Conservation (phyloP, 768 basidiomycete species). For the Mrakia frigida region DNA sequence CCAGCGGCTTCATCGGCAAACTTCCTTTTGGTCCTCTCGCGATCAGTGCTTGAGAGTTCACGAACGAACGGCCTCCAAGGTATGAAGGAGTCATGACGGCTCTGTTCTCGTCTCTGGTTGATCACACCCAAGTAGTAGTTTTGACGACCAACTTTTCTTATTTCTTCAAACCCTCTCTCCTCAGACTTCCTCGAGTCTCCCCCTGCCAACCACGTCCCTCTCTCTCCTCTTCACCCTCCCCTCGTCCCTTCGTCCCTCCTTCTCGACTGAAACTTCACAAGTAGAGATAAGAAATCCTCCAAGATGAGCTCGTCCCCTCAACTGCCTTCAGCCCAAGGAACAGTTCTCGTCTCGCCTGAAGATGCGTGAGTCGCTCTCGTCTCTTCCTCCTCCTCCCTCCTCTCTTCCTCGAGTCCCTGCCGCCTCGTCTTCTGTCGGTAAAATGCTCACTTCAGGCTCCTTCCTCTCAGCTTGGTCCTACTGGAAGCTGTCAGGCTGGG, state of each 20-base stretch:
- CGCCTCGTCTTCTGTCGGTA: background rate
- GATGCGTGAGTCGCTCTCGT: slow-evolving; percentile 39
- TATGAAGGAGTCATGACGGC: no score
- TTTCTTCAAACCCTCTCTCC: no score
- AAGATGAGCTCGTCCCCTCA: slow-evolving; percentile 34
- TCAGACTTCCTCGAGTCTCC: no score
- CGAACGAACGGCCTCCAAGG: no score
- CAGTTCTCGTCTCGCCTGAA: slow-evolving; percentile 37
- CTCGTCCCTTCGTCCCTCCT: background rate
- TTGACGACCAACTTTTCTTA: no score
- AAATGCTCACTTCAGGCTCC: background rate
- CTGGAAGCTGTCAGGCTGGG: slow-evolving; percentile 41
- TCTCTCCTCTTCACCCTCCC: background rate
- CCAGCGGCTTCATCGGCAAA: no score
- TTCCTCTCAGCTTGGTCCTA: slow-evolving; percentile 37
- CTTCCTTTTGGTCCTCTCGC: no score
- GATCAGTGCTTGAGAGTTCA: no score
- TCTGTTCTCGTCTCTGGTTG: background rate
- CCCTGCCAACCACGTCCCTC: background rate
- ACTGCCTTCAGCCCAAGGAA: slow-evolving; percentile 41
- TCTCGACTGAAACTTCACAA: background rate
- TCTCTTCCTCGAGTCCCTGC: no score
- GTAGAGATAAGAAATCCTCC: background rate
- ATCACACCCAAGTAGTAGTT: no score
- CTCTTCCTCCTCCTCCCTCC: background rate